Conservation (phyloP, 192 early-diverging fungal genomes). For the Gamsiella multidivaricata region DNA sequence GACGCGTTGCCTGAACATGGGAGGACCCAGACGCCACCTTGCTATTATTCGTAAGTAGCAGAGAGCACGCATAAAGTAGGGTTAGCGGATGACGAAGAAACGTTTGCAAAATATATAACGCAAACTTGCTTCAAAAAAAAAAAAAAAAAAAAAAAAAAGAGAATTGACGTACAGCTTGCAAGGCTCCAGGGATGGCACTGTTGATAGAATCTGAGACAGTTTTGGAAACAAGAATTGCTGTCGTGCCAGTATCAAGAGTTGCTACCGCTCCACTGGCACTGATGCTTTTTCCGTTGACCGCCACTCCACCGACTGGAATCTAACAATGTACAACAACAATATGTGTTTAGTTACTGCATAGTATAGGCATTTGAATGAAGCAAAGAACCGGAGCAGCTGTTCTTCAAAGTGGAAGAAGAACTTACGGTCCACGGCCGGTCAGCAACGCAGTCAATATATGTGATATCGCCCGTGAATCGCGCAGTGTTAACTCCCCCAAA, state of each 20-base stretch:
- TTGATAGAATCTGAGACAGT: constrained; percentile 53
- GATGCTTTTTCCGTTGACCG: constrained; percentile 6
- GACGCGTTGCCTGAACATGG: constrained; percentile 50
- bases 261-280: constrained; percentile 8
- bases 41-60: constrained; percentile 1
- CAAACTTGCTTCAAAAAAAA: background rate
- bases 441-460: constrained; percentile 23
- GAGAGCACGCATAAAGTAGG: background rate
- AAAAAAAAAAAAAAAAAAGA: background rate
- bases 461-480: constrained; percentile 17
- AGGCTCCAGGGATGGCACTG: constrained; percentile 54
- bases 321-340: background rate
- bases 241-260: constrained; percentile 70
- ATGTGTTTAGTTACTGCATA: too few relatives aligned
- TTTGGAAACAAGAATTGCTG: constrained; percentile 60
- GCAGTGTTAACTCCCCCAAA: constrained; percentile 32
- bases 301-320: constrained; percentile 32
- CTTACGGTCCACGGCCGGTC: constrained; percentile 36
- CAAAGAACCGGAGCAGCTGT: too few relatives aligned
- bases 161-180: constrained; percentile 1
- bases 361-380: background rate
- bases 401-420: background rate
- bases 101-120: background rate
- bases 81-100: background rate
- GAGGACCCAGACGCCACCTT: constrained; percentile 42